Base-by-base conservation (phyloP, 2,329 filamentous ascomycete species). In the Ceratocystis smalleyi region DNA sequence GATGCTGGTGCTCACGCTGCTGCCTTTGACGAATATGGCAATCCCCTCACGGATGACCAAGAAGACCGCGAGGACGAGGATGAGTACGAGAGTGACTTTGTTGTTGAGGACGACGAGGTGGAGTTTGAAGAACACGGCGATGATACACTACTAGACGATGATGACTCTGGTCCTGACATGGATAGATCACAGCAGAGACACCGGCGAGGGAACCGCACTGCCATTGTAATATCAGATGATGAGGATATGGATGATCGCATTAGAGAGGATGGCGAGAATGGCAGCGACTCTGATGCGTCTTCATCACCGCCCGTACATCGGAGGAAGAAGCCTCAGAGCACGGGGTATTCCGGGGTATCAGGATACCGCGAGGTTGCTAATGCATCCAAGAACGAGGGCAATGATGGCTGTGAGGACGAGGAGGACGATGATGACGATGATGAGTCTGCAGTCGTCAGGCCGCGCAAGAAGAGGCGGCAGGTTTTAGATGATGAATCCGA, bases 41-140 rank as follows among this genome's bases (percentile, higher is more conserved):
- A 51, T 15, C 35, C 47, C 3, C 22, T 51, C 8, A 17, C 19
- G 5, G 47, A 22, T 27, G 43, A 40, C 22, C 17, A 40, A 30
- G 62, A 64, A 12, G 40, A 57, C 17, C 10, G n/a, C 22, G 54
- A 43, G 1, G 24, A 60, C 17, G 57, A 64, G 17, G 63, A 64
- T 12, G 54, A 43, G 15, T 64, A 64, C 17, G 63, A 64, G 12
- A 64, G 63, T n/a, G 63, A 64, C 43, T 64, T 64, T 61, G 57
- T 64, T 19, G 63, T 64, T 30, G 55, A 40, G 15, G 63, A 64
- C 49, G 63, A 49, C 63, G 63, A 65, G 19, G 43, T 65, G 24
- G 63, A 65, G 47, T 65, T 60, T 59, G 63, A 35, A 7, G 63
- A 65, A 3, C 45, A 43, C 24, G 17, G 12, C 15, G 43, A 24